Conservation (phyloP, 2,329 filamentous ascomycete genomes). For the Aspergillus calidoustus region DNA sequence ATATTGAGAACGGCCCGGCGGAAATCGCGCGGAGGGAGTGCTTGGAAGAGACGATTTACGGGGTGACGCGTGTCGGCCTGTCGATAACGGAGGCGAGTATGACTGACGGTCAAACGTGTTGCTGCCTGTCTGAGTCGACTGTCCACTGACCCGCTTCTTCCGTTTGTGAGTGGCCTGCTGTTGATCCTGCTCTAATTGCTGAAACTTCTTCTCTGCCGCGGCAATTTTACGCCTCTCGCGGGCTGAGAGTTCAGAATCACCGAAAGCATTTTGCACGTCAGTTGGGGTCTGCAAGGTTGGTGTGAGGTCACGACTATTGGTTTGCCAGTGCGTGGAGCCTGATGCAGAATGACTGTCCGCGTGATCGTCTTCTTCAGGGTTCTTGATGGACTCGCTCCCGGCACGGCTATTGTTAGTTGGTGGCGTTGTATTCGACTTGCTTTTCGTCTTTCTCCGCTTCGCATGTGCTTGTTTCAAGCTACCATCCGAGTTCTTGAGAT, state of each 20-base stretch:
- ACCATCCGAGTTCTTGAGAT: conserved; percentile 38
- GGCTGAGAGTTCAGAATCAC: conserved; percentile 60
- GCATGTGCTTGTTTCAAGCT: conserved; percentile 47
- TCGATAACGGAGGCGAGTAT: conserved; percentile 41
- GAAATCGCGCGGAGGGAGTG: conserved; percentile 32
- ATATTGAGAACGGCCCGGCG: conserved; percentile 39
- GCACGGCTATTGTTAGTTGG: conserved; percentile 63
- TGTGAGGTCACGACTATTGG: conserved; percentile 65
- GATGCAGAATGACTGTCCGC: conserved; percentile 62
- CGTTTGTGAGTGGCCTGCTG: conserved; percentile 55
- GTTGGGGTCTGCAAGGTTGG: conserved; percentile 56
- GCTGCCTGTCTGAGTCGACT: conserved; percentile 51
- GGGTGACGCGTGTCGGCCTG: conserved; percentile 32
- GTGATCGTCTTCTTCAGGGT: conserved; percentile 59
- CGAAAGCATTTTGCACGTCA: conserved; percentile 37
- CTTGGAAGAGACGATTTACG: conserved; percentile 37
- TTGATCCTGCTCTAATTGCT: conserved; percentile 63
- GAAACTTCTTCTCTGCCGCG: conserved; percentile 65
- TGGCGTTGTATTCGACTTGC: conserved; percentile 56
- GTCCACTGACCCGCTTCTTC: conserved; percentile 62
- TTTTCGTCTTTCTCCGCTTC: conserved; percentile 54
- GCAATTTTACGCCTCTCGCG: conserved; percentile 67
- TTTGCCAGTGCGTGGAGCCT: conserved; percentile 60
- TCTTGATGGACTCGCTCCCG: conserved; percentile 60
- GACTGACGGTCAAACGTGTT: conserved; percentile 36